Base-by-base conservation (phyloP, 495 filamentous ascomycete genomes). In the Elaphomyces granulatus region DNA sequence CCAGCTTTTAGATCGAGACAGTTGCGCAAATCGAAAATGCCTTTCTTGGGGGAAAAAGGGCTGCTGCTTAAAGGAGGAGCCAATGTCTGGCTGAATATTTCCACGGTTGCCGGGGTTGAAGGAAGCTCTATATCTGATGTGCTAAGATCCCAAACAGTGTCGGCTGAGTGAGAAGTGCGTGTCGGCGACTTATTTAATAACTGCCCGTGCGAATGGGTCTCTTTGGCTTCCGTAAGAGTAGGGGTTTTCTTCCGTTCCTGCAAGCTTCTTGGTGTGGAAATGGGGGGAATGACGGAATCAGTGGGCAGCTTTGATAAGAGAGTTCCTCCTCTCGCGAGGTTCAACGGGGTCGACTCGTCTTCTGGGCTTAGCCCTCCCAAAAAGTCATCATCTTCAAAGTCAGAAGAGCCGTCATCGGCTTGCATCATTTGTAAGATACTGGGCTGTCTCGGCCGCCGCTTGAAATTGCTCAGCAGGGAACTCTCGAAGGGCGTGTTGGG, bases 391-490 rank as follows among this genome's bases (percentile, higher is more conserved):
- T 68, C 64, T 30, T 68, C 59, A 2, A 67, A 44, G 31, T 70
- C 61, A 30, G 63, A 58, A 39, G 62, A 65, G 15, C 61, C 61
- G 38, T 72, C 66, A 30, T 71, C 65, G 1, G 56, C 52, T 36
- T 75, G 72, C 47, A 74, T 70, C 61, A 77, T 75, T 14, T 74
- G 70, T 10, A 84, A 56, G 40, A 84, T 71, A 52, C 78, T 83
- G 4, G 74, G 71, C 51, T 83, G 77, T 55, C 78, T 64, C 12
- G 76, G 64, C 42, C 78, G 63, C 26, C 73, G 63, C 43, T 71
- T 77, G 55, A 82, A 82, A 46, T 78, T 80, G 47, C 54, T 65
- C 38, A 66, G 32, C 31, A 78, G 55, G 4, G 73, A 75, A 19
- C 50, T 74, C 28, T 78, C 72, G 34, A 67, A 67, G 35, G 72